Evolutionary conservation across 805 yeast species (phyloP), one percentile per base, ranked within the genome.

Genomic region (Nakazawaea ernobii): DNA sequence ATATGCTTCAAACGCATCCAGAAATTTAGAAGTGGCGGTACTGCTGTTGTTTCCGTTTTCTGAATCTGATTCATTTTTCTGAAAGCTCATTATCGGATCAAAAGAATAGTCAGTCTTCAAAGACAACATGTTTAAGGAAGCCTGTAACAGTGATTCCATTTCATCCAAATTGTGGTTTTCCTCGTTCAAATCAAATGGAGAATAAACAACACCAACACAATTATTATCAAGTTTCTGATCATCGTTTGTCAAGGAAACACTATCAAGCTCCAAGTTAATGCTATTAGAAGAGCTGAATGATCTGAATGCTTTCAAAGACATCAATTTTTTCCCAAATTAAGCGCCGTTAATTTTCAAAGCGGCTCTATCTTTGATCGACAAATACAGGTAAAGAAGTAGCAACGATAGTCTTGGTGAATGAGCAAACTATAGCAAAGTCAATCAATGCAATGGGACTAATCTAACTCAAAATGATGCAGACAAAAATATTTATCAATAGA

Each of bases 211-310:
- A 45, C 37, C 20, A 45, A 35, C 11, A 45, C 32, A 7, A 45
- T 7, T 24, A 45, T 45, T 7, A 39, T 13, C 7, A 45, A 10
- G n/a, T 45, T 45, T 33, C 48, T 32, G 11, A 45, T 15, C 48
- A 45, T 45, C 26, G 2, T 32, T 27, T 14, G 14, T 37, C 11
- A 11, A 13, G 5, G 40, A 20, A 20, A 20, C 24, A 20, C 24
- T 3, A 5, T 20, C 24, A 20, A 20, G 5, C 5, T 30, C n/a
- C 4, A 13, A 4, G n/a, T 30, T 30, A 30, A 13, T 6, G 32
- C 32, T 13, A 10, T 13, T 30, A 3, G 10, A 9, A 30, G 13
- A 30, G 32, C n/a, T 30, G 32, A 10, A 10, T 30, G 32, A 30
- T 10, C n/a, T 30, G n/a, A 10, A 30, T 9, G 28, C 11, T 37